A percentile compares a stretch with the other conserved stretches of the same genome.
Evolutionary conservation across 345 rosid species (phyloP).

Genomic region (Populus nigra): DNA sequence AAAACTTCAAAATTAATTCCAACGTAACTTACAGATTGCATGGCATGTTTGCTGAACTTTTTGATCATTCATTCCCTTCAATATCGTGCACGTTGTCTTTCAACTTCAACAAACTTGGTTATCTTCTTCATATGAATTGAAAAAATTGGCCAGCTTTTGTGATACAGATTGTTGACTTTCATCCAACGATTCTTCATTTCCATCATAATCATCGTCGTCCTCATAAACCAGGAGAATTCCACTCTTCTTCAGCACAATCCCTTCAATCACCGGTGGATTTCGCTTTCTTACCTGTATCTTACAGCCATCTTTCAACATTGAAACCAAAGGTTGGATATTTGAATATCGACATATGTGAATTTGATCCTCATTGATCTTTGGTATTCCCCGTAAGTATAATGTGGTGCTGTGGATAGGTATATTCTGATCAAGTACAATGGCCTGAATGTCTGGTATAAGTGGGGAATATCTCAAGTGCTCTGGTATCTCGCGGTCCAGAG

Average conservation of each 20-base stretch:
- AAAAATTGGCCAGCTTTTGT: constrained; percentile 39
- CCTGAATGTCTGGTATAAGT: constrained; percentile 37
- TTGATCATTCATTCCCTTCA: background rate
- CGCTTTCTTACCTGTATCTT: constrained; percentile 26
- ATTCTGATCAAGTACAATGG: constrained; percentile 28
- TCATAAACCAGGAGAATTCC: constrained; percentile 48
- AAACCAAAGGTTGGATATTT: constrained; percentile 30
- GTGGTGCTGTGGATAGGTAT: background rate
- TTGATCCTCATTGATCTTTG: constrained; percentile 41
- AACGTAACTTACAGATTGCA: no score
- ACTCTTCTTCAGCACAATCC: constrained; percentile 37
- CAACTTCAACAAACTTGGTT: background rate
- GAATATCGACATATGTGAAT: constrained; percentile 53
- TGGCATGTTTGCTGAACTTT: background rate
- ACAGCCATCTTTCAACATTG: constrained; percentile 33
- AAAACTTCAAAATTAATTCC: no score
- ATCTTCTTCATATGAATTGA: constrained; percentile 26
- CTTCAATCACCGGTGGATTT: constrained; percentile 25
- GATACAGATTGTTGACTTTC: constrained; percentile 40
- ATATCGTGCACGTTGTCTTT: background rate
- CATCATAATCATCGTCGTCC: constrained; percentile 45
- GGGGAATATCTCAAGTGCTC: constrained; percentile 36
- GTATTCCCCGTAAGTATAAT: constrained; percentile 47
- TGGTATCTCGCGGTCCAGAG: constrained; percentile 29
- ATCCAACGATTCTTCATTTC: constrained; percentile 38